phyloP scores from a whole-genome alignment of 805 yeast species.

The Metschnikowia shivogae region DNA sequence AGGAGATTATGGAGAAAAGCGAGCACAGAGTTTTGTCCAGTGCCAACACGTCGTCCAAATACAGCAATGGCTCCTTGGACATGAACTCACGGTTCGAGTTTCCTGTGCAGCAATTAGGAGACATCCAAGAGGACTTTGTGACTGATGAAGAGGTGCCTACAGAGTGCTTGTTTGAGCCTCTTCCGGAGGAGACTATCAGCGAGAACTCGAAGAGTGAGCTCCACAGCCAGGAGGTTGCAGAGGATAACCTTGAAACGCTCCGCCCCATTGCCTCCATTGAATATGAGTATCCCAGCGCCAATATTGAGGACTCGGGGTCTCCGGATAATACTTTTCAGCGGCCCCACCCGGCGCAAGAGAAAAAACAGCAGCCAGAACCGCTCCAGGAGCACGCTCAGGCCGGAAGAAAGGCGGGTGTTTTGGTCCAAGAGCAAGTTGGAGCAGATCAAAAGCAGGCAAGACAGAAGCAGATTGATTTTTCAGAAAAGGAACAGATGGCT shows the following conservation, averaged over 20 bases:
- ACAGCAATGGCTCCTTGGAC: constrained; percentile 10
- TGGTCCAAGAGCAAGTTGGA: too few relatives aligned
- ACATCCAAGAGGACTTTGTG: neutral
- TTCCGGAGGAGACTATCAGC: too few relatives aligned
- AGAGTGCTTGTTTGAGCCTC: neutral
- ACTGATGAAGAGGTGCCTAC: neutral
- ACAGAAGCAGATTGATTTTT: too few relatives aligned
- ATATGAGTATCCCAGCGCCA: neutral
- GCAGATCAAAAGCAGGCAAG: too few relatives aligned
- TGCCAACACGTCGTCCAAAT: constrained; percentile 9
- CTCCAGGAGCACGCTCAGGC: too few relatives aligned
- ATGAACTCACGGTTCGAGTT: constrained; percentile 11
- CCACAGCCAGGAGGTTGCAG: neutral
- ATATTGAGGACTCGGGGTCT: neutral
- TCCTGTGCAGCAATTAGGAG: constrained; percentile 4
- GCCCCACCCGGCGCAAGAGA: neutral
- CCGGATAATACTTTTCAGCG: neutral
- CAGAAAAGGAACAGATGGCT: too few relatives aligned
- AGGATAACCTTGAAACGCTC: neutral
- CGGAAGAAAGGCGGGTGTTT: too few relatives aligned
- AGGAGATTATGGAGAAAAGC: neutral
- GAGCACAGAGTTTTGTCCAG: constrained; percentile 1
- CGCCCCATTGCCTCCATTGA: neutral
- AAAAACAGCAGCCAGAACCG: too few relatives aligned
- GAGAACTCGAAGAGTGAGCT: neutral